Evolutionary conservation across 345 rosid genomes (phyloP).

Genomic region (Kernera saxatilis): DNA sequence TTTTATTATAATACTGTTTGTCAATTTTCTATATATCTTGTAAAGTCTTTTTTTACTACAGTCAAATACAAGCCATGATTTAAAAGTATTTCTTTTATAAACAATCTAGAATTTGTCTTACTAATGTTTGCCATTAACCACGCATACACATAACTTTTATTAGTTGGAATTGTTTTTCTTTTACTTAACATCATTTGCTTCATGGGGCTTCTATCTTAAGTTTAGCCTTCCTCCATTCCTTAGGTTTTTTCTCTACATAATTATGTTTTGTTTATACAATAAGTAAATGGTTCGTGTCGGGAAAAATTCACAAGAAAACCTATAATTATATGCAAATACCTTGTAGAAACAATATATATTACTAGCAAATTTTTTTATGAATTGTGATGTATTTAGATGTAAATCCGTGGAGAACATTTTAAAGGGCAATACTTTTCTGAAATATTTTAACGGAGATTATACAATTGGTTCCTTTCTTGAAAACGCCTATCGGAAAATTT

Average conservation of each 20-base stretch:
- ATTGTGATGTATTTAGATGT: not conserved
- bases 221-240: not conserved
- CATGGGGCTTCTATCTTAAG: not conserved
- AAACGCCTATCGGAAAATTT: not conserved
- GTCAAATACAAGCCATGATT: conserved; percentile 21
- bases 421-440: not conserved
- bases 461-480: not conserved
- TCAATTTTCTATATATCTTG: not conserved
- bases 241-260: not conserved
- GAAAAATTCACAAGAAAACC: not conserved
- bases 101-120: conserved; percentile 30
- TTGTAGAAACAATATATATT: not conserved
- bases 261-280: conserved; percentile 8
- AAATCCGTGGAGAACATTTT: not conserved
- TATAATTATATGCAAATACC: not conserved
- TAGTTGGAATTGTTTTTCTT: not conserved
- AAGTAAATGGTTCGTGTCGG: not conserved
- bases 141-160: conserved; percentile 8
- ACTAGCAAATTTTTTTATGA: not conserved
- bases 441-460: not conserved
- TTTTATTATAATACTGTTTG: not conserved
- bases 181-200: conserved; percentile 8
- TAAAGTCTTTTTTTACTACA: conserved; percentile 17
- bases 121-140: conserved; percentile 36
- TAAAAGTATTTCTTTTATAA: conserved; percentile 9